Percentiles rank a stretch among this genome's conserved stretches.
phyloP scores from a whole-genome alignment of 164 flowering plant genomes.

The Akebia trifoliata region DNA sequence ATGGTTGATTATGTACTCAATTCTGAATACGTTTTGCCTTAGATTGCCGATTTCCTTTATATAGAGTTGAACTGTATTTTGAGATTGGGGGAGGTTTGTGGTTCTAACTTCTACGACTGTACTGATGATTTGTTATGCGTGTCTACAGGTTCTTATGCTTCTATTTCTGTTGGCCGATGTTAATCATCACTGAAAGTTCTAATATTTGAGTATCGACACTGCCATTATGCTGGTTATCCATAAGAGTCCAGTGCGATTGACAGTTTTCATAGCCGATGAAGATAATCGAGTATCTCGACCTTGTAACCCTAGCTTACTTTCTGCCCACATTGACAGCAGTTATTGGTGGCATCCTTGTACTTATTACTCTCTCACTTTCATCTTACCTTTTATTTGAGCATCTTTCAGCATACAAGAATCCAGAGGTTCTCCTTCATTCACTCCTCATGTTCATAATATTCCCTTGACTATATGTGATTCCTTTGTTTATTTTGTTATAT shows the following conservation, averaged over 20 bases:
- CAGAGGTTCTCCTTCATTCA: constrained; percentile 43
- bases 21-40: too few species aligned
- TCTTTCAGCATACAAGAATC: constrained; percentile 70
- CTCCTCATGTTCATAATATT: not conserved
- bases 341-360: constrained; percentile 43
- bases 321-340: constrained; percentile 59
- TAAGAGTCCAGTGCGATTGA: constrained; percentile 11
- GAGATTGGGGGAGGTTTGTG: not conserved
- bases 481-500: not conserved
- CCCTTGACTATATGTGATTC: not conserved
- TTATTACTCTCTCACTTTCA: constrained; percentile 51
- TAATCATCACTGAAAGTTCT: constrained; percentile 3
- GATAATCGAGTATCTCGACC: constrained; percentile 20
- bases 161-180: not conserved
- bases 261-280: constrained; percentile 28
- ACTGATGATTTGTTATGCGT: not conserved
- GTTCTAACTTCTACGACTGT: not conserved
- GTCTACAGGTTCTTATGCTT: constrained; percentile 14
- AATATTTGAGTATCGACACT: constrained; percentile 1
- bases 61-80: too few species aligned
- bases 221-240: constrained; percentile 28
- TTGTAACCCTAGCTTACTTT: constrained; percentile 19
- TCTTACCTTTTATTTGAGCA: constrained; percentile 66
- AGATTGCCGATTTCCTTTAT: too few species aligned
- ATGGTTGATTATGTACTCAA: too few species aligned